Evolutionary conservation across 768 basidiomycete genomes (phyloP).

Genomic region (Mycena leptocephala): DNA sequence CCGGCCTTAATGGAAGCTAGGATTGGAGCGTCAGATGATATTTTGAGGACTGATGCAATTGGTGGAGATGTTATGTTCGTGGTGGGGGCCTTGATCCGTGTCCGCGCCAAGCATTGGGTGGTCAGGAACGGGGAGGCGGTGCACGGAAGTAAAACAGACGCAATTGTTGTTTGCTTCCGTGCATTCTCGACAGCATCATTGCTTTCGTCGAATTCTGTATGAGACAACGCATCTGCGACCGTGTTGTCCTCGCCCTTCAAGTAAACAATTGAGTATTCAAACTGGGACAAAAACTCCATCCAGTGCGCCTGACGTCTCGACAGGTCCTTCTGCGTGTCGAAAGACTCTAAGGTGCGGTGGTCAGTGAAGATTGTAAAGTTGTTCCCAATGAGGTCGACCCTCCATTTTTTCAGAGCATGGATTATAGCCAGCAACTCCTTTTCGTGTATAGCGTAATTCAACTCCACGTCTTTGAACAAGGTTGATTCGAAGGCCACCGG

Average conservation of each 20-base stretch:
- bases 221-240: background rate
- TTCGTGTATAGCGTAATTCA: slow-evolving; percentile 47
- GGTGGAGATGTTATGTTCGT: background rate
- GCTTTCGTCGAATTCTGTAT: no score
- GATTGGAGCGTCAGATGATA: background rate
- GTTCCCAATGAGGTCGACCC: slow-evolving; percentile 32
- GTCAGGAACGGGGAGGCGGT: no score
- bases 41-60: background rate
- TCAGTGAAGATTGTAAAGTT: slow-evolving; percentile 47
- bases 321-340: no score
- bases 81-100: no score
- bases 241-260: background rate
- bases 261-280: background rate
- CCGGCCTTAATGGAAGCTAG: background rate
- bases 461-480: slow-evolving; percentile 39
- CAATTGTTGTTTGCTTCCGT: background rate
- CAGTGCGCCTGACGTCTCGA: no score
- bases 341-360: slow-evolving; percentile 50
- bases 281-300: no score
- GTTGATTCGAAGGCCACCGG: slow-evolving; percentile 49
- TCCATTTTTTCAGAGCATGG: slow-evolving; percentile 38
- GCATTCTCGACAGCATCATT: background rate
- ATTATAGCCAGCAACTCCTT: slow-evolving; percentile 48
- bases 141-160: no score
- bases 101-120: no score